Evolutionary conservation across 257 asterid genomes (phyloP).

Genomic region (Verbascum thapsus): DNA sequence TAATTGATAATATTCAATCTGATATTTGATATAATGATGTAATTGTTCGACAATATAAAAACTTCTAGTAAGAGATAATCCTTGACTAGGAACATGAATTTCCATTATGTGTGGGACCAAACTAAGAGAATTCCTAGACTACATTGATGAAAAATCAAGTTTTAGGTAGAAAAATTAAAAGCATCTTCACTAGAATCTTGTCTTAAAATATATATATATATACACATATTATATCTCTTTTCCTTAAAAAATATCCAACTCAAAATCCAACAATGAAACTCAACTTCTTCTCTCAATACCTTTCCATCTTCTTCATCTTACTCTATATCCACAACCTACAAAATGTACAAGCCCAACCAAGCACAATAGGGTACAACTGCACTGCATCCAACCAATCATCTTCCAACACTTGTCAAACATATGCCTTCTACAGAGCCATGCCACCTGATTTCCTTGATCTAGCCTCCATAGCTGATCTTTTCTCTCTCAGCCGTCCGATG

Average conservation of each 20-base stretch:
- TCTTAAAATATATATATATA: too few species aligned
- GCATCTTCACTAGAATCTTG: too few species aligned
- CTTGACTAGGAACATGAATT: too few species aligned
- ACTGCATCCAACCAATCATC: constrained; percentile 41
- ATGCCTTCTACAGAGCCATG: constrained; percentile 63
- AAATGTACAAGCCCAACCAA: constrained; percentile 48
- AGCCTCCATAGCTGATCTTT: constrained; percentile 80
- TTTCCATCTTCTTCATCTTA: constrained; percentile 32
- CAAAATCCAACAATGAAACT: constrained; percentile 13
- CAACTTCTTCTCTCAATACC: constrained; percentile 15
- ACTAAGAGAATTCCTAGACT: too few species aligned
- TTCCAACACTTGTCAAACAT: constrained; percentile 63
- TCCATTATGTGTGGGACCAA: too few species aligned
- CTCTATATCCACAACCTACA: constrained; percentile 9
- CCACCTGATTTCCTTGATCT: constrained; percentile 64
- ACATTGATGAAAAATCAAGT: too few species aligned
- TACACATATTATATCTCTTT: not conserved
- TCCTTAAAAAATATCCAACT: constrained; percentile 35
- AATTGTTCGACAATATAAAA: too few species aligned
- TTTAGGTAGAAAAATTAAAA: too few species aligned
- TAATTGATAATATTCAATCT: too few species aligned
- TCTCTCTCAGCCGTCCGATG: constrained; percentile 71
- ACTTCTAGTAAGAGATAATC: too few species aligned
- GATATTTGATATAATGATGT: too few species aligned
- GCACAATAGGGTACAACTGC: constrained; percentile 68